Evolutionary conservation across 164 flowering plant genomes (phyloP).

Genomic region (Vitis labrusca): DNA sequence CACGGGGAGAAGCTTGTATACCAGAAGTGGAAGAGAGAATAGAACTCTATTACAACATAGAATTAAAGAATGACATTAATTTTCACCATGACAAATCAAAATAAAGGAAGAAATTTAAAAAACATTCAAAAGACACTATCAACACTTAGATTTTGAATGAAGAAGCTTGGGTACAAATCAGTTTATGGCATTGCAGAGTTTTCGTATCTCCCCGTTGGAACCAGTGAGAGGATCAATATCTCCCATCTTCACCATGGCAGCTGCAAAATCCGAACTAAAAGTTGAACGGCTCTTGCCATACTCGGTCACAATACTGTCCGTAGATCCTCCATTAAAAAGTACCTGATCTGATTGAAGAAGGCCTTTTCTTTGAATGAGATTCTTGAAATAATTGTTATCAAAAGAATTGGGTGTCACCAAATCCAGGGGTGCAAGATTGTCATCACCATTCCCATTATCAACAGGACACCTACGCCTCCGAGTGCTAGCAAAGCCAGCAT

Average conservation of each 20-base stretch:
- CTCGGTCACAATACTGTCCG: constrained; percentile 25
- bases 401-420: constrained; percentile 43
- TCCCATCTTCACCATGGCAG: constrained; percentile 48
- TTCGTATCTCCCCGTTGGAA: constrained; percentile 39
- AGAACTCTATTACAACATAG: no score
- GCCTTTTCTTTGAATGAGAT: constrained; percentile 34
- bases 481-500: constrained; percentile 37
- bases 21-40: no score
- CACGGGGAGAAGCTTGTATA: no score
- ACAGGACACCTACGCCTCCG: constrained; percentile 30
- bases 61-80: no score
- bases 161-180: neutral
- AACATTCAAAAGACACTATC: no score
- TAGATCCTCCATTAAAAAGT: constrained; percentile 32
- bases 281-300: constrained; percentile 19
- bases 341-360: constrained; percentile 40
- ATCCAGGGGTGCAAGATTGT: constrained; percentile 46
- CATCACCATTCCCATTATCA: constrained; percentile 18
- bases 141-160: neutral
- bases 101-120: no score
- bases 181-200: constrained; percentile 27
- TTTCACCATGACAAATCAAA: no score
- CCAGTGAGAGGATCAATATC: constrained; percentile 43
- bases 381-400: constrained; percentile 53
- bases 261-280: constrained; percentile 33